Evolutionary conservation across 2,329 filamentous ascomycete genomes (phyloP).

Genomic region (Penicillium glabrum): DNA sequence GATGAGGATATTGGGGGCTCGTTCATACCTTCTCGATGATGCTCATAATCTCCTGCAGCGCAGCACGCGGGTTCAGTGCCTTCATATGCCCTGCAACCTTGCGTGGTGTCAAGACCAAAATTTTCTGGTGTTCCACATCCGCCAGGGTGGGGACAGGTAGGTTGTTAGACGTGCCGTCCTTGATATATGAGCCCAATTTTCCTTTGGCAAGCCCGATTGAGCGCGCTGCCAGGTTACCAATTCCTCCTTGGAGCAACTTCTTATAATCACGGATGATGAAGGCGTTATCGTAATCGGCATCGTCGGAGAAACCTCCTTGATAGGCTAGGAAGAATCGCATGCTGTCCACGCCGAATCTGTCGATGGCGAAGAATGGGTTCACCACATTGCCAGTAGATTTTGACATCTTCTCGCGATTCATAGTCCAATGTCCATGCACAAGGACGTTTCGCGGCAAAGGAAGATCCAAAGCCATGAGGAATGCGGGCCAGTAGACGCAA

Average conservation of each 20-base stretch:
- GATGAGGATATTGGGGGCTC: conserved; percentile 5
- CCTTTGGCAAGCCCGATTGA: conserved; percentile 69
- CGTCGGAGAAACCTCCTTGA: conserved; percentile 72
- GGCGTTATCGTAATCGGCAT: conserved; percentile 82
- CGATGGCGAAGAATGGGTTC: conserved; percentile 86
- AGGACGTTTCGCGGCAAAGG: conserved; percentile 77
- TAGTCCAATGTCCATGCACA: conserved; percentile 93
- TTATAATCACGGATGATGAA: conserved; percentile 75
- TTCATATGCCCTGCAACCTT: conserved; percentile 60
- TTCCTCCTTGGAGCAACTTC: conserved; percentile 70
- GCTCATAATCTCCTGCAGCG: conserved; percentile 65
- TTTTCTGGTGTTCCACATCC: conserved; percentile 37
- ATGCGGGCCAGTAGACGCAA: conserved; percentile 96
- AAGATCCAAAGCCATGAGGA: conserved; percentile 83
- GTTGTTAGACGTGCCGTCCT: conserved; percentile 32
- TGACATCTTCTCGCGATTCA: conserved; percentile 91
- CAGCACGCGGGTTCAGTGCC: conserved; percentile 62
- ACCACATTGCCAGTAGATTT: conserved; percentile 95
- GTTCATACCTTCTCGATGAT: conserved; percentile 58
- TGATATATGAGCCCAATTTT: conserved; percentile 63
- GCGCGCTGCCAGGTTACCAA: conserved; percentile 79
- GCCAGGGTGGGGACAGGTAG: conserved; percentile 30
- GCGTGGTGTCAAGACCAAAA: conserved; percentile 42
- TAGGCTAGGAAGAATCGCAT: conserved; percentile 87
- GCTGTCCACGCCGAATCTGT: conserved; percentile 82